Base-by-base conservation (phyloP, 176 grass and related monocot species). In the Carex scoparia region DNA sequence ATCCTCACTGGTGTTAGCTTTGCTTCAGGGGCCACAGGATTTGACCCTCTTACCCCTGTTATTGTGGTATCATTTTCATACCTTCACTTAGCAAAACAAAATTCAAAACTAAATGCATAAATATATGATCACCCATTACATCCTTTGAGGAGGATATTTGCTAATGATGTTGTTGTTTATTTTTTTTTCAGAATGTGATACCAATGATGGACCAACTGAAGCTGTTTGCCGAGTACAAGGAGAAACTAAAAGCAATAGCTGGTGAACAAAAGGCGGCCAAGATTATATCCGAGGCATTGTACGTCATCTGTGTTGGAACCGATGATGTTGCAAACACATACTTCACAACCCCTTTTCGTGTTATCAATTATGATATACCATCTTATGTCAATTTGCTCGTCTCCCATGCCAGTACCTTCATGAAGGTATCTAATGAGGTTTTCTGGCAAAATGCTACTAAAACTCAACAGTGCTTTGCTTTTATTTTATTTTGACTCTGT, bases 251-350 rank as follows among this genome's bases (percentile, higher is more conserved):
- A 63, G 69, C 14, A 3, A 44, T 94, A 5, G 89, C 71, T 4
- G 95, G 95, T 3, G 88, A 91, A 79, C 61, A 87, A 42, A 88
- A 87, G 85, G 55, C 91, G 0, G 9, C 68, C 4, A 31, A 18
- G 57, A 89, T 98, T 76, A 79, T 98, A 64, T 49, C 82, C 0
- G 67, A 89, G 0, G 87, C 88, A n/a, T 19, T 98, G 0, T 98
- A 88, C 77, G 8, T 95, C 1, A 84, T 98, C 12, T 95, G 91
- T 61, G 85, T 87, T 0, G 95, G 95, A 35, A 91, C 89, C 1
- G 91, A 98, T 60, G 95, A 98, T 63, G 15, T 98, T 0, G 91
- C 93, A 7, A 95, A 93, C 75, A 98, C 96, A 64, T 98, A 98
- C 75, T 98, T 92, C 87, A 90, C 86, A 1, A 87, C 87, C 9